These are phyloP conservation scores for Bolboschoenus planiculmis DNA, from an alignment of 176 grass and related monocot species.

Conservation along the genomic window DNA sequence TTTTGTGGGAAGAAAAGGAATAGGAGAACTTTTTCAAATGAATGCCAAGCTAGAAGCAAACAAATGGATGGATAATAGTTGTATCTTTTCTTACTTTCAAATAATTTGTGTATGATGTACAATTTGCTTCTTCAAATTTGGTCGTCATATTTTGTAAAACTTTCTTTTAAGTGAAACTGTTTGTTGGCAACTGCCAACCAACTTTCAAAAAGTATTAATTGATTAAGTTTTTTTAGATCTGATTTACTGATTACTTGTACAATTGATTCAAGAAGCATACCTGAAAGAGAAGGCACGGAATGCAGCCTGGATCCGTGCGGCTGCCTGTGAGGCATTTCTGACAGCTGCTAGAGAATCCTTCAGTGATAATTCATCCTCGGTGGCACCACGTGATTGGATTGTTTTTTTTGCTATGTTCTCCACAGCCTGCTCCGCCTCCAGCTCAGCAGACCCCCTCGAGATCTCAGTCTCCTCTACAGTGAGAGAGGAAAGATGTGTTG, in stretches of 20 bases:
- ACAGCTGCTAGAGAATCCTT: constrained; percentile 97
- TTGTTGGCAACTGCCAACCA: not conserved
- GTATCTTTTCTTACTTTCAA: not conserved
- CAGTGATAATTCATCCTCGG: constrained; percentile 82
- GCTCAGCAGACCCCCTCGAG: constrained; percentile 54
- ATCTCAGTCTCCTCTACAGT: constrained; percentile 54
- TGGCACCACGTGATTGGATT: constrained; percentile 36
- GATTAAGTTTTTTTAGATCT: not conserved
- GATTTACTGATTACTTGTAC: not conserved
- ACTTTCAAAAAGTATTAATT: not conserved
- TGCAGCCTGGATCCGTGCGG: constrained; percentile 90
- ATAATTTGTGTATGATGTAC: not conserved
- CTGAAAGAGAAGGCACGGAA: constrained; percentile 86
- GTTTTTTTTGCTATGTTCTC: constrained; percentile 63
- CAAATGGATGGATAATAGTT: not conserved
- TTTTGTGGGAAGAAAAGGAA: not conserved
- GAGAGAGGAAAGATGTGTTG: constrained; percentile 76
- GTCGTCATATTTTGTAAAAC: not conserved
- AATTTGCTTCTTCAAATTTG: not conserved
- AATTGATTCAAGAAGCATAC: constrained; percentile 6
- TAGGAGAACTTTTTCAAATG: not conserved
- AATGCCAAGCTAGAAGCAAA: not conserved
- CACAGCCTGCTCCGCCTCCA: constrained; percentile 54
- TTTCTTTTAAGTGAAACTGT: not conserved
- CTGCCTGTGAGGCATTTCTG: constrained; percentile 85